A percentile compares a stretch with the other conserved stretches of the same genome.
Evolutionary conservation across 2,329 filamentous ascomycete species (phyloP).

Genomic region (Fusarium siculi): DNA sequence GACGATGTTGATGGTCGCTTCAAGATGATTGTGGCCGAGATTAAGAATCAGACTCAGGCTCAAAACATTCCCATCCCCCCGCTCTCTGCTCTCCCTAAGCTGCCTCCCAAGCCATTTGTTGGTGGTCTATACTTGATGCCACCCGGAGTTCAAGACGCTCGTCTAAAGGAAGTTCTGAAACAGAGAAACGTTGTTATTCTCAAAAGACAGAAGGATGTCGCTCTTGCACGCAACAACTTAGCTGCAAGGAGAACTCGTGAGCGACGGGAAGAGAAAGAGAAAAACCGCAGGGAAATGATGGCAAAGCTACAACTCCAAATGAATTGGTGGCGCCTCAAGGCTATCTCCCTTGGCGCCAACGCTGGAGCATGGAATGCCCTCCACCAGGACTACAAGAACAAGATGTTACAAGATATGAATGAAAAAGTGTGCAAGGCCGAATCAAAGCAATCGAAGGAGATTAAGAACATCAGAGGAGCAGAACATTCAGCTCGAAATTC

Average conservation of each 20-base stretch:
- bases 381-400: constrained; percentile 18
- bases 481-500: constrained; percentile 8
- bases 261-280: constrained; percentile 45
- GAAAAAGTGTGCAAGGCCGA: background rate
- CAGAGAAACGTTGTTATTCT: constrained; percentile 24
- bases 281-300: constrained; percentile 34
- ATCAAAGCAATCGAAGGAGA: too few relatives aligned
- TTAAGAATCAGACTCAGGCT: constrained; percentile 37
- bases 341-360: constrained; percentile 40
- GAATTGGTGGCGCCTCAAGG: constrained; percentile 44
- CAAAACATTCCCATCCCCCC: constrained; percentile 46
- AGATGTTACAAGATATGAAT: constrained; percentile 36
- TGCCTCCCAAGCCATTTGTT: constrained; percentile 43
- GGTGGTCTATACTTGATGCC: constrained; percentile 34
- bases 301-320: constrained; percentile 41
- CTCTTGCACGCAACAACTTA: constrained; percentile 51
- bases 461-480: background rate
- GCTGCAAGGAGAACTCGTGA: constrained; percentile 52
- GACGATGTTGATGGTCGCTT: constrained; percentile 35
- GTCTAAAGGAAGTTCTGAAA: constrained; percentile 4
- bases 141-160: background rate
- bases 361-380: constrained; percentile 37
- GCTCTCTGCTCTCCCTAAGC: constrained; percentile 24
- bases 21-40: constrained; percentile 34
- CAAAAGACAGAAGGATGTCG: constrained; percentile 42